Base-by-base conservation (phyloP, 495 filamentous ascomycete genomes). In the Cercophora sp. region DNA sequence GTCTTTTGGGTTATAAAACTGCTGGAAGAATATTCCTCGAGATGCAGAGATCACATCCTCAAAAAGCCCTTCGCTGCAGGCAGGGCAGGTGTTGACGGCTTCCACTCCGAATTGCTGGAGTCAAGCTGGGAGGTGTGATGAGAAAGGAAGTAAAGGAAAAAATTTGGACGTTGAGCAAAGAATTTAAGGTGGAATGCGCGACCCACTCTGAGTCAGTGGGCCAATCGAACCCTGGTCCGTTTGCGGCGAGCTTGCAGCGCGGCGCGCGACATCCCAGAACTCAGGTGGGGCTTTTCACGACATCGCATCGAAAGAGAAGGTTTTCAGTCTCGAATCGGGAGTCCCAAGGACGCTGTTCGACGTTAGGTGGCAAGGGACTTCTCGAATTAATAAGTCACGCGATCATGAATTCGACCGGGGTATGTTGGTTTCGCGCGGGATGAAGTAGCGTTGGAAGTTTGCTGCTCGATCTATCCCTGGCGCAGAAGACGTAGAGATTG, bases 1-100 rank as follows among this genome's bases (percentile, higher is more conserved):
- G 27, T 41, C 29, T 24, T 16, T 18, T 18, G 31, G 20, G 46
- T 23, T 27, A 27, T 29, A 27, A 31, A 20, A 39, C 18, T n/a
- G 52, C 19, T 52, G 48, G 19, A 34, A n/a, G 24, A 49, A 31
- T 18, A 4, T 36, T 31, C 22, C 1, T 37, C 32, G 51, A 41
- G 56, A 55, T 39, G 42, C 36, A 22, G 27, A 26, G 19, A 52
- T 36, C 41, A 54, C 51, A 54, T 54, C 51, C 51, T 54, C 20
- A 8, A 13, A 18, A 36, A 43, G 16, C 23, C 8, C 48, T 39
- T 31, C 39, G 49, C 39, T 32, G 49, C 20, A 11, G 36, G 41
- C 41, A 18, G 22, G 32, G 32, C 24, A 22, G 36, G 36, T n/a
- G 24, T 36, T 24, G 36, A n/a, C 19, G 16, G 23, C 15, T 41